phyloP scores from a whole-genome alignment of 1,284 basidiomycete genomes.

The Kwoniella shivajii region DNA sequence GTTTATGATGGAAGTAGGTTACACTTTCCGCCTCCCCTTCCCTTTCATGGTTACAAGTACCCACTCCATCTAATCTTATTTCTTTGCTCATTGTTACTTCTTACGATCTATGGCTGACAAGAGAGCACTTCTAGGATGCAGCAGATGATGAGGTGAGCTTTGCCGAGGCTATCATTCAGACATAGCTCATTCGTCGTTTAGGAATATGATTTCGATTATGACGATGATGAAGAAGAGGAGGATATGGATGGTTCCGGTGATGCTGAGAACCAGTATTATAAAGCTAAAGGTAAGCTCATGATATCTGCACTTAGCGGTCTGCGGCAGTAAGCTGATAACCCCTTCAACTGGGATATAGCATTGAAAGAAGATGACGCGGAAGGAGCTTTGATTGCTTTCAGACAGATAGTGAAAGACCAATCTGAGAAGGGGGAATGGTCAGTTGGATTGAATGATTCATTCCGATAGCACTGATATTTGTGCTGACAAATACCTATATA shows the following conservation, averaged over 20 bases:
- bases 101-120: too few species aligned
- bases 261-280: conserved; percentile 98
- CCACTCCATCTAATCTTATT: too few species aligned
- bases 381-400: conserved; percentile 83
- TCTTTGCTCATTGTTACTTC: neutral
- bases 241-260: conserved; percentile 73
- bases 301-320: too few species aligned
- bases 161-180: neutral
- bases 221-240: conserved; percentile 77
- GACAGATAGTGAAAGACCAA: conserved; percentile 83
- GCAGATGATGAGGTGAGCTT: conserved; percentile 53
- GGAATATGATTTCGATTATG: conserved; percentile 98
- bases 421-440: conserved; percentile 91
- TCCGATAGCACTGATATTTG: too few species aligned
- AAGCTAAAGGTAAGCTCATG: conserved; percentile 85
- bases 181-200: conserved; percentile 47
- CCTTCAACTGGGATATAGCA: conserved; percentile 57
- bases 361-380: conserved; percentile 91
- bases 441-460: neutral
- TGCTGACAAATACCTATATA: too few species aligned
- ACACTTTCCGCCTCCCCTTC: neutral
- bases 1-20: conserved; percentile 55
- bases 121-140: conserved; percentile 38
- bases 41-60: neutral
- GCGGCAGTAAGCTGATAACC: conserved; percentile 10